Evolutionary conservation across 2,329 filamentous ascomycete genomes (phyloP), one percentile per base, ranked within the genome.

Genomic region (Colletotrichum chrysophilum): DNA sequence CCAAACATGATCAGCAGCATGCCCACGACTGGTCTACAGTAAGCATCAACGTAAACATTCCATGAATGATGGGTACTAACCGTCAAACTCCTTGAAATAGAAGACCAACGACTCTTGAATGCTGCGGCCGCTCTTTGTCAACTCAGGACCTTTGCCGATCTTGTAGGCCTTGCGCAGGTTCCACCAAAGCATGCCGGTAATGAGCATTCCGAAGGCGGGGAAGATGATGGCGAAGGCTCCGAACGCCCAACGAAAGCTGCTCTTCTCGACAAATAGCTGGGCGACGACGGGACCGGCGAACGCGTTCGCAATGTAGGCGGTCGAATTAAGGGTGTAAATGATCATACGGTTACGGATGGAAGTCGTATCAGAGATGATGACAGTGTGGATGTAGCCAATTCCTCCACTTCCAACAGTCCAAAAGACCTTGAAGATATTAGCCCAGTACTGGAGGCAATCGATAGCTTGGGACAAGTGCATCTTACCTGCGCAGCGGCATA

Each of bases 181-280:
- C 64, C 61, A 70, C 38, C 55, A 71, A 24, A 79, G 61, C 71
- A 77, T 74, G 34, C 75, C 36, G 18, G 67, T 70, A n/a, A 74
- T 65, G 32, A 69, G 71, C 9, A 66, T 24, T 3, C 71, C 67
- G 12, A 75, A 67, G 24, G 58, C 64, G 4, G 91, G 90, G 18
- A 90, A 79, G 70, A 93, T 88, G 79, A 93, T 91, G 36, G 88
- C 86, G 81, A 91, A 93, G 71, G 87, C 87, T n/a, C 91, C 91
- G 77, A 90, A 92, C 1, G 76, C 81, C 82, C 82, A 83, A 4
- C 80, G 78, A 76, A 79, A 84, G 3, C 71, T 78, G 24, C 75
- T 69, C 32, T 83, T 74, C 14, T 78, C 71, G 9, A 80, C 73
- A 60, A 82, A 80, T 0, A 77, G 75, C 52, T 78, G 64, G 1